These are phyloP conservation scores for Brasilioporus rufonigricans DNA, from an alignment of 768 basidiomycete genomes.

Conservation along the genomic window DNA sequence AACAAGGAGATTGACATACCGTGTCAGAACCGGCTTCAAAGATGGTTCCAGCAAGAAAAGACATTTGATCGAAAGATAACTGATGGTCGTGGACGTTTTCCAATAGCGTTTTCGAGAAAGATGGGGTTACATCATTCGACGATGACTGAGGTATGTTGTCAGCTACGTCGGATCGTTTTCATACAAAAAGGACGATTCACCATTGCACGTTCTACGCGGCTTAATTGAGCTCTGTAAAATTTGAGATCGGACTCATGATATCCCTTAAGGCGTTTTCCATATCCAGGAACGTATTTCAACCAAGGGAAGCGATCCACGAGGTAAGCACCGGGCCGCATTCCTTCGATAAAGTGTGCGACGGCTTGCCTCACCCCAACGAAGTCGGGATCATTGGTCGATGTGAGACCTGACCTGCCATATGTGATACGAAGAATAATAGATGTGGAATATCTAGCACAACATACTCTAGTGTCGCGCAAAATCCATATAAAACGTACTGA, in stretches of 20 bases:
- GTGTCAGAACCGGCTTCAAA: constrained; percentile 65
- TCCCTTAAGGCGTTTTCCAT: constrained; percentile 48
- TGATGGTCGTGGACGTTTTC: constrained; percentile 47
- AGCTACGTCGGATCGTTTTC: neutral
- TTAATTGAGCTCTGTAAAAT: constrained; percentile 50
- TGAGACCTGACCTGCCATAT: constrained; percentile 23
- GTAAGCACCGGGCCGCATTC: constrained; percentile 32
- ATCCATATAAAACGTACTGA: constrained; percentile 13
- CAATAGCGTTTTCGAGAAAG: constrained; percentile 54
- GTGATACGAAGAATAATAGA: constrained; percentile 25
- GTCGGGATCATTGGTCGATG: constrained; percentile 23
- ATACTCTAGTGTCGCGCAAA: neutral
- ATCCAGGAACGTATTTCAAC: constrained; percentile 53
- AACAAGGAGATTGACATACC: constrained; percentile 11
- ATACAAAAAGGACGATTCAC: constrained; percentile 26
- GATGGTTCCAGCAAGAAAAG: constrained; percentile 58
- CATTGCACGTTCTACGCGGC: constrained; percentile 42
- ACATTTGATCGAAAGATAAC: constrained; percentile 50
- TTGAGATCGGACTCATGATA: constrained; percentile 51
- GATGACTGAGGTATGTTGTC: constrained; percentile 6
- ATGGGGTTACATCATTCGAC: constrained; percentile 16
- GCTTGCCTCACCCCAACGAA: constrained; percentile 17
- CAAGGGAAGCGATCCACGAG: constrained; percentile 36
- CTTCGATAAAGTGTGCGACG: constrained; percentile 27
- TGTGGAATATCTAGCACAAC: constrained; percentile 23